These are phyloP conservation scores for Jamesozyma gamospora DNA, from an alignment of 805 yeast genomes.

Conservation along the genomic window DNA sequence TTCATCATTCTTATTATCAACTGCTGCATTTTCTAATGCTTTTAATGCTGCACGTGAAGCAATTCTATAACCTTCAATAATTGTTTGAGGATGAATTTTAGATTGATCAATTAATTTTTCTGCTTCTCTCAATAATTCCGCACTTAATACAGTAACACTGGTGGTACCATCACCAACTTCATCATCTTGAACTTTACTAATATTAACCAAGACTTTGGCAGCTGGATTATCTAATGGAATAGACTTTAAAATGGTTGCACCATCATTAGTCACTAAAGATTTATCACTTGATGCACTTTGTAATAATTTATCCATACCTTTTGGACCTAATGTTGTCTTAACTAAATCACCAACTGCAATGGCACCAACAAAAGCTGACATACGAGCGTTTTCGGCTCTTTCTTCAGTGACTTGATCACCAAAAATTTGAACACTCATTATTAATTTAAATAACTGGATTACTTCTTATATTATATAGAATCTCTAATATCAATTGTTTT, in stretches of 20 bases:
- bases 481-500: neutral
- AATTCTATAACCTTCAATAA: constrained; percentile 88
- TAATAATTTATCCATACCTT: constrained; percentile 94
- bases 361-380: constrained; percentile 96
- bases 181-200: constrained; percentile 93
- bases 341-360: constrained; percentile 98
- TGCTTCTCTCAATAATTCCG: constrained; percentile 89
- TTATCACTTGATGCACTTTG: constrained; percentile 76
- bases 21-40: constrained; percentile 69
- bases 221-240: constrained; percentile 97
- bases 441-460: neutral
- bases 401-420: constrained; percentile 97
- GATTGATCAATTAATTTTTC: constrained; percentile 76
- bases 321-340: constrained; percentile 90
- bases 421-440: constrained; percentile 67
- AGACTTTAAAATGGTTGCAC: constrained; percentile 90
- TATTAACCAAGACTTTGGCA: constrained; percentile 89
- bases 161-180: constrained; percentile 99
- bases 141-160: constrained; percentile 82
- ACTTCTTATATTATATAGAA: neutral
- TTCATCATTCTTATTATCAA: constrained; percentile 53
- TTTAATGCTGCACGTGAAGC: constrained; percentile 77
- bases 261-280: constrained; percentile 88
- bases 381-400: constrained; percentile 95
- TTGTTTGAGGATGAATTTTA: constrained; percentile 95